Evolutionary conservation across 257 asterid genomes (phyloP), one percentile per base, ranked within the genome.

Genomic region (Lycium ferocissimum): DNA sequence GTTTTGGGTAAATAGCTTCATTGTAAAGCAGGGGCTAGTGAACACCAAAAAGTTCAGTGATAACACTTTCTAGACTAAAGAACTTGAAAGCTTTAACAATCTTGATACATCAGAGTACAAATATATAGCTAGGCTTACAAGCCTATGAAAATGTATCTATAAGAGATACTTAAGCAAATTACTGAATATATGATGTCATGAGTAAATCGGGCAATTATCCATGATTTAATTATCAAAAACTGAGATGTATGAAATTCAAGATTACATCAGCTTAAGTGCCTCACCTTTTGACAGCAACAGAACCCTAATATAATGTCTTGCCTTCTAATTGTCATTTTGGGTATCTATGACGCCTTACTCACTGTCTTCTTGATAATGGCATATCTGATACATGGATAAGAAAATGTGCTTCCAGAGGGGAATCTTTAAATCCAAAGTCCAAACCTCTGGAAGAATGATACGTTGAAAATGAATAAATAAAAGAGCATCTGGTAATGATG

Each of bases 321-420:
- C 63, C n/a, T 13, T 76, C 5, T 51, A 51, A 3, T 76, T 51
- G 47, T 51, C 81, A 76, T 13, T 76, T 76, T 51, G 81, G 81
- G 8, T 14, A 76, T 22, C 43, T 14, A 51, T 14, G 1, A 73
- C 22, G 38, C 63, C 14, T 75, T 0, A 45, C 2, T 76, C 81
- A 49, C 22, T 6, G 18, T 22, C 43, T 22, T 76, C 63, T 76
- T 76, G 82, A 3, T 11, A 76, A 76, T 76, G 51, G 63, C 82
- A 76, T 13, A 51, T 51, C 82, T 51, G 82, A 76, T 9, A 22
- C 82, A 51, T 22, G 82, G 51, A 51, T 47, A 76, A 13, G 82
- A 76, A 26, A 51, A 76, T 26, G 47, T 7, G 8, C 47, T 3
- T 20, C 47, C 59, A 75, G 61, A 75, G n/a, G 38, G 47, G 6